These are phyloP conservation scores for Amoebophrya sp. DNA, from an alignment of 169 alveolate species.

Conservation along the genomic window DNA sequence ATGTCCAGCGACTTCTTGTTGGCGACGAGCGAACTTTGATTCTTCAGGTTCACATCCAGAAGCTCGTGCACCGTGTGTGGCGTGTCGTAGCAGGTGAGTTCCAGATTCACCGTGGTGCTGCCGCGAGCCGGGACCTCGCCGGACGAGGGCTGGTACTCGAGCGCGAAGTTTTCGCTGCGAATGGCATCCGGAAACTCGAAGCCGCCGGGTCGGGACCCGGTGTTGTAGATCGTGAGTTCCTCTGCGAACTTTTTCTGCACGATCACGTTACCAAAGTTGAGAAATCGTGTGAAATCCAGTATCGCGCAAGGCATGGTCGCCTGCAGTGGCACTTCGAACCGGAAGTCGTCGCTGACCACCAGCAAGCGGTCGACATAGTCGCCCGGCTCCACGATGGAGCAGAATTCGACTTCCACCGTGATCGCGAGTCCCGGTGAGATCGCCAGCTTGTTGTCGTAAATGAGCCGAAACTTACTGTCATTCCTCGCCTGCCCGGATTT, in stretches of 20 bases:
- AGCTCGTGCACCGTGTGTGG: not conserved
- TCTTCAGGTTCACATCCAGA: not conserved
- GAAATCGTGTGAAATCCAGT: not conserved
- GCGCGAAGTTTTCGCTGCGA: not conserved
- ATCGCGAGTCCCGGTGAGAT: not conserved
- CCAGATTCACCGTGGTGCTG: not conserved
- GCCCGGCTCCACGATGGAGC: not conserved
- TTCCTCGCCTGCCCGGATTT: not conserved
- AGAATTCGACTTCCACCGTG: not conserved
- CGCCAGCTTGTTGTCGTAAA: constrained; percentile 18
- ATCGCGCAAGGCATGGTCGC: constrained; percentile 25
- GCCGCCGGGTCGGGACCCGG: not conserved
- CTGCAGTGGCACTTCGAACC: constrained; percentile 17
- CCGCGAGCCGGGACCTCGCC: not conserved
- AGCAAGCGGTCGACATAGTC: not conserved
- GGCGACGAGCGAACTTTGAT: not conserved
- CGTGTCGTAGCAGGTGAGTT: constrained; percentile 13
- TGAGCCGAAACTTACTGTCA: not conserved
- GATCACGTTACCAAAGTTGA: not conserved
- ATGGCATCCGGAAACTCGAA: not conserved
- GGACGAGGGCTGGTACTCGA: not conserved
- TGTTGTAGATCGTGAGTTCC: not conserved
- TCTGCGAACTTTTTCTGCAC: not conserved
- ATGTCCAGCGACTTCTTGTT: constrained; percentile 4
- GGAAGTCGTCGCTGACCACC: not conserved